Conservation (phyloP, 306 rosid species). For the Trifolium pratense region DNA sequence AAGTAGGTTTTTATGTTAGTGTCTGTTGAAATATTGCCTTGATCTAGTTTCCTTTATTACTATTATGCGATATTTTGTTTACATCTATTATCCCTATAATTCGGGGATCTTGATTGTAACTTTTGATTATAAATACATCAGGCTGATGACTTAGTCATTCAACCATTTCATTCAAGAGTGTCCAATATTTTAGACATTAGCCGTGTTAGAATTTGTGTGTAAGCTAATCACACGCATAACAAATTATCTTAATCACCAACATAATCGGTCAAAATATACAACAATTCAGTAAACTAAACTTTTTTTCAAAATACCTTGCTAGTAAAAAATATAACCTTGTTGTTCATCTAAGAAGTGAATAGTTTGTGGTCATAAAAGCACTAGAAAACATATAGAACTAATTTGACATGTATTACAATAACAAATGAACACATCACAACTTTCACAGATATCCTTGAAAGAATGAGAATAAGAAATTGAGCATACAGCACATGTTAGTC, state of each 20-base stretch:
- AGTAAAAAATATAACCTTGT: slow-evolving; percentile 12
- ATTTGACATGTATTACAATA: not conserved
- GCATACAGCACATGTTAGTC: too few relatives aligned
- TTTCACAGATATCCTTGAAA: not conserved
- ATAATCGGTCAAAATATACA: not conserved
- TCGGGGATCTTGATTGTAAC: too few relatives aligned
- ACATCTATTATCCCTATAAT: too few relatives aligned
- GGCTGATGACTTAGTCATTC: too few relatives aligned
- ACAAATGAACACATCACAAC: not conserved
- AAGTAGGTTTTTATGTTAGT: not conserved
- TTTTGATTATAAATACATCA: too few relatives aligned
- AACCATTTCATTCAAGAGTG: too few relatives aligned
- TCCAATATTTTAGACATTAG: too few relatives aligned
- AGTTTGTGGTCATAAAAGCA: slow-evolving; percentile 13
- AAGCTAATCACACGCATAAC: slow-evolving; percentile 35
- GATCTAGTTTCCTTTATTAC: too few relatives aligned
- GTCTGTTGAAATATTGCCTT: too few relatives aligned
- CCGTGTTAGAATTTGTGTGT: not conserved
- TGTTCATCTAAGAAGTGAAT: slow-evolving; percentile 31
- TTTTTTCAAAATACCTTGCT: slow-evolving; percentile 12
- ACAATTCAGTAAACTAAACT: not conserved
- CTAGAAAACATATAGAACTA: slow-evolving; percentile 21
- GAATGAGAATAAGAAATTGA: not conserved
- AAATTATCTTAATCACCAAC: slow-evolving; percentile 38
- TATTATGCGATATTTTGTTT: too few relatives aligned